Base-by-base conservation (phyloP, 805 yeast genomes). In the Phaffomyces antillensis region DNA sequence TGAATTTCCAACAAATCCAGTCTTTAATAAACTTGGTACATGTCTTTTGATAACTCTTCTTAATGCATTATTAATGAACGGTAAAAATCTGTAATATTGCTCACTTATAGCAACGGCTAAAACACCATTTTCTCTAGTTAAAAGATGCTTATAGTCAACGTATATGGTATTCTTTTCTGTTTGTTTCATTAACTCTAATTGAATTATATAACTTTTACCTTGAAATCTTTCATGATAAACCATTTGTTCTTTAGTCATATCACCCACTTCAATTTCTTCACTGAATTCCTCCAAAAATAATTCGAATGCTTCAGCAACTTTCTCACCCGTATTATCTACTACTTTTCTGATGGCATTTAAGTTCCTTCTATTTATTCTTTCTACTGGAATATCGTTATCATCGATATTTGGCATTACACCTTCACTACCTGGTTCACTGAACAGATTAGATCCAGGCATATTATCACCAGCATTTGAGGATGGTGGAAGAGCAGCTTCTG, bases 81-180 rank as follows among this genome's bases (percentile, higher is more conserved):
- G 98, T 51, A 84, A 67, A 67, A 93, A 91, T 61, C 99, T 78
- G 64, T 89, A 91, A 64, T 86, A 93, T 63, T 91, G 97, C 49
- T 88, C 96, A 39, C 81, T 72, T 49, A 93, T 82, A 33, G 98
- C 98, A 46, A 82, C 73, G 1, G 96, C 96, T 52, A 93, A 71
- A 18, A 87, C 89, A 37, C 96, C 96, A 56, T 86, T 83, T 58
- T 87, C 96, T 43, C 83, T 72, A 10, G 77, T 74, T 25, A 79
- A 62, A 47, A 93, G 63, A 63, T 93, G 96, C 48, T 77, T 77
- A 62, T 84, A 90, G 63, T 93, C 96, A 36, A 93, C 81, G 56
- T 86, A 90, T 18, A 93, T 68, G 0, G 97, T 86, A 36, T 81
- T 73, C 52, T 80, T 66, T 54, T 88, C 96, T 55, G 77, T 82